These are phyloP conservation scores for Phytophthora europaea DNA, from an alignment of 352 stramenopile species.

Conservation along the genomic window DNA sequence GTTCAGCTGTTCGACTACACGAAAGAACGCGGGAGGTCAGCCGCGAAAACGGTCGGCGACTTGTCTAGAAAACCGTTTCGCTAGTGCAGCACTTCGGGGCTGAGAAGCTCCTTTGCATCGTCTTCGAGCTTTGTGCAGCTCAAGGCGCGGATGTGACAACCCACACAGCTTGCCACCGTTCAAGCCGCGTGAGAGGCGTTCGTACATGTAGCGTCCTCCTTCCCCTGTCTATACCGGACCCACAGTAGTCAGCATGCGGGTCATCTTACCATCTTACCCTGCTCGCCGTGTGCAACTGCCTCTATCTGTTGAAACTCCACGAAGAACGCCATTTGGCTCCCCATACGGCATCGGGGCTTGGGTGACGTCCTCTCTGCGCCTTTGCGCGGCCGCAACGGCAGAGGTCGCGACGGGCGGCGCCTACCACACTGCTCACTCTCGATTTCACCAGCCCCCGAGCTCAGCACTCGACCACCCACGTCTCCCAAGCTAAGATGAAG, in stretches of 20 bases:
- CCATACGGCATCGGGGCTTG: slow-evolving; percentile 1
- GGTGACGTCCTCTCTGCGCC: background rate
- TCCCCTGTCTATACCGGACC: background rate
- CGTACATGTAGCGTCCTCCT: too few species aligned
- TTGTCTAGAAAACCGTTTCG: background rate
- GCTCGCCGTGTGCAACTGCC: slow-evolving; percentile 1
- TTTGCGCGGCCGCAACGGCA: slow-evolving; percentile 1
- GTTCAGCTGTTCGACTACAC: slow-evolving; percentile 25
- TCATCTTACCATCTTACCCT: background rate
- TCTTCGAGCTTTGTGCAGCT: background rate
- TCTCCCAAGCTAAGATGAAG: slow-evolving; percentile 31
- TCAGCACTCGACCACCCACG: slow-evolving; percentile 18
- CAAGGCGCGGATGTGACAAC: background rate
- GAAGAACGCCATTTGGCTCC: slow-evolving; percentile 14
- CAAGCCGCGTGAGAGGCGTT: too few species aligned
- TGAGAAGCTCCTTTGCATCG: background rate
- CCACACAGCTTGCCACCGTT: background rate
- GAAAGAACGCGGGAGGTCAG: slow-evolving; percentile 1
- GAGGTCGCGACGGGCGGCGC: slow-evolving; percentile 5
- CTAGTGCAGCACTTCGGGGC: background rate
- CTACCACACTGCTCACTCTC: too few species aligned
- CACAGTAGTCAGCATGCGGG: background rate
- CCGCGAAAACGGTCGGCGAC: slow-evolving; percentile 14
- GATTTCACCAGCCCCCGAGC: slow-evolving; percentile 31
- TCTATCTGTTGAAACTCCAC: slow-evolving; percentile 6